Evolutionary conservation across 768 basidiomycete genomes (phyloP).

Genomic region (Pleurotus giganteus): DNA sequence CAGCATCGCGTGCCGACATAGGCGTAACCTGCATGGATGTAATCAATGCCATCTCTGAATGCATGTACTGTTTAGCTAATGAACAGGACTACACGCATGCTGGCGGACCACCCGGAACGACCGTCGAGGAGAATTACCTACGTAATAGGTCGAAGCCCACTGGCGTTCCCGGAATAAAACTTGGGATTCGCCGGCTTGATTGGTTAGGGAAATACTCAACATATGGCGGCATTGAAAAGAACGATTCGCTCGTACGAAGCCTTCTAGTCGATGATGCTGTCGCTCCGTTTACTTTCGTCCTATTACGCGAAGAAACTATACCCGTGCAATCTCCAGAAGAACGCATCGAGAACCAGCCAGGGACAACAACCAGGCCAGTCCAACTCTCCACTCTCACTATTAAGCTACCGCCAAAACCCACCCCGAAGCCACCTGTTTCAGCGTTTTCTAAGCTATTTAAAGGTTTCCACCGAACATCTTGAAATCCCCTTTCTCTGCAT

Average conservation of each 20-base stretch:
- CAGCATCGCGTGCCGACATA: neutral
- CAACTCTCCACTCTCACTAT: neutral
- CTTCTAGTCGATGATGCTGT: neutral
- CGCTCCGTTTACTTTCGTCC: conserved; percentile 1
- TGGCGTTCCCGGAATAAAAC: neutral
- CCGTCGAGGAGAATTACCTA: neutral
- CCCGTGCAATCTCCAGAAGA: neutral
- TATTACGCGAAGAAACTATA: neutral
- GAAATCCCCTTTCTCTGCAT: too few relatives aligned
- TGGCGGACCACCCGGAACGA: neutral
- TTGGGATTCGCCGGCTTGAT: neutral
- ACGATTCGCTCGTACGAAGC: neutral
- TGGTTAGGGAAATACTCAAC: conserved; percentile 1
- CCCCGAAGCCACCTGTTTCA: neutral
- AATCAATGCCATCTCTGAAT: conserved; percentile 4
- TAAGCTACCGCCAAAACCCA: neutral
- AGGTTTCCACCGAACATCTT: too few relatives aligned
- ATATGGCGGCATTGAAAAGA: neutral
- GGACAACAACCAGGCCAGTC: neutral
- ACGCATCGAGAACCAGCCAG: neutral
- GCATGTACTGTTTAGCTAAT: conserved; percentile 1
- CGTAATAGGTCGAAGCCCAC: neutral
- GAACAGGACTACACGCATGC: neutral
- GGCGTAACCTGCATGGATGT: conserved; percentile 2
- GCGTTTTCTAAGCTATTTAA: too few relatives aligned